Base-by-base conservation (phyloP, 1,284 basidiomycete genomes). In the Marasmius tenuissimus region DNA sequence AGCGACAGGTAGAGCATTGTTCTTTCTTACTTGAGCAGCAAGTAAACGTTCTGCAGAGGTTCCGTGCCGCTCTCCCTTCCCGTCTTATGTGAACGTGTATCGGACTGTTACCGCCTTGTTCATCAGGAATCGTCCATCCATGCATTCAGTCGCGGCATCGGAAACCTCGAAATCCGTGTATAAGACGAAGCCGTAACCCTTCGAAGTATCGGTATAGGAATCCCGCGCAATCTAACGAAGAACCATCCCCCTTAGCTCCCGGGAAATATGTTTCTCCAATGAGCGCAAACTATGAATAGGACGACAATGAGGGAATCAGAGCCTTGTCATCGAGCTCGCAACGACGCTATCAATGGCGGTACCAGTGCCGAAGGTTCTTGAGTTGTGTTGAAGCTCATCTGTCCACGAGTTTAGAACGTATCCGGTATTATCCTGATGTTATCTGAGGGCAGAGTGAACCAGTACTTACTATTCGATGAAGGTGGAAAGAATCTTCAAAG, bases 51-150 rank as follows among this genome's bases (percentile, higher is more conserved):
- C 97, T 2, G 97, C 96, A 20, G 92, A 83, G 4, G 96, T 97
- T 40, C 97, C 97, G 71, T 99, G 97, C n/a, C 96, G 86, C 75
- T 99, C 97, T 63, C 96, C 96, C 75, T 98, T 98, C 60, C 94
- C 94, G 70, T 99, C 97, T 80, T 98, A 98, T 77, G 98, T 98
- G 85, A 98, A 97, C 4, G 97, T 97, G 73, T 97, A 98, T 74
- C 97, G 94, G 14, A 98, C 96, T 14, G 90, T 90, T 72, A 98
- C 93, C 62, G 96, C 92, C 76, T 97, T 97, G 82, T 98, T 98
- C 89, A 97, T 96, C 52, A 99, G 83, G 85, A 95, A 98, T 72
- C 98, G 97, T 53, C 89, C 88, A 70, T 98, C 96, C 94, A 99
- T 96, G 20, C 94, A 87, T 76, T 98, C 96, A 63, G 97, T 87